Conservation (phyloP, 352 stramenopile genomes). For the Pythium brachiatum region DNA sequence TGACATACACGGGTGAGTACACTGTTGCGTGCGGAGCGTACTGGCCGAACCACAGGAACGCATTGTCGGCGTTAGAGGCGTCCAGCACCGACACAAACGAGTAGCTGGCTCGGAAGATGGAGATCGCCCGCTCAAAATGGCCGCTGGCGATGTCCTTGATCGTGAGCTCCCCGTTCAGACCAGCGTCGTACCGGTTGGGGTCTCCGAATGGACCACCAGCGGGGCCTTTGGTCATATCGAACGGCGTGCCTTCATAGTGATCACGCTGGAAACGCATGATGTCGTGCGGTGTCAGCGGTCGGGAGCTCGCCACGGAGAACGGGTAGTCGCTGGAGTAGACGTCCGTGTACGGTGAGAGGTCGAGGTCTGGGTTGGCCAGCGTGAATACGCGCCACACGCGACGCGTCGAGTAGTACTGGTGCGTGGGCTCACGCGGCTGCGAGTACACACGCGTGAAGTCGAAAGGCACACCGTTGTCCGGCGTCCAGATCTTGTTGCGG, state of each 20-base stretch:
- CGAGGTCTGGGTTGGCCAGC: slow-evolving; percentile 59
- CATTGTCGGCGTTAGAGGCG: slow-evolving; percentile 46
- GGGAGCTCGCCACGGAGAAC: slow-evolving; percentile 70
- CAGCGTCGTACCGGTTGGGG: slow-evolving; percentile 83
- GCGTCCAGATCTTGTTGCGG: slow-evolving; percentile 70
- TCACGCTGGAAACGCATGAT: slow-evolving; percentile 90
- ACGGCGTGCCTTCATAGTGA: slow-evolving; percentile 91
- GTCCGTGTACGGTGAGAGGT: slow-evolving; percentile 50
- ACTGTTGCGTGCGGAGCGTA: slow-evolving; percentile 85
- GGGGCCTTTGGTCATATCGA: slow-evolving; percentile 81
- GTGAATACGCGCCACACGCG: slow-evolving; percentile 89
- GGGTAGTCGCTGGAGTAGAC: slow-evolving; percentile 59
- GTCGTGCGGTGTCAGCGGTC: slow-evolving; percentile 65
- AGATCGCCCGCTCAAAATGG: slow-evolving; percentile 90
- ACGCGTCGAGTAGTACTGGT: slow-evolving; percentile 81
- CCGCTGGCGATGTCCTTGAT: slow-evolving; percentile 42
- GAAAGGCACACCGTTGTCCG: slow-evolving; percentile 52
- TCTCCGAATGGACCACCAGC: slow-evolving; percentile 87
- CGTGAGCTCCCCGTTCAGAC: slow-evolving; percentile 44
- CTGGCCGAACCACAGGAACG: slow-evolving; percentile 86
- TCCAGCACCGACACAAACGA: slow-evolving; percentile 73
- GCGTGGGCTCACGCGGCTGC: slow-evolving; percentile 36
- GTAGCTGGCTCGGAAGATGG: slow-evolving; percentile 91
- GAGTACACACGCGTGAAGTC: slow-evolving; percentile 89
- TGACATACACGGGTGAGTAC: slow-evolving; percentile 88